Evolutionary conservation across 352 stramenopile species (phyloP).

Genomic region (Pythium periplocum): DNA sequence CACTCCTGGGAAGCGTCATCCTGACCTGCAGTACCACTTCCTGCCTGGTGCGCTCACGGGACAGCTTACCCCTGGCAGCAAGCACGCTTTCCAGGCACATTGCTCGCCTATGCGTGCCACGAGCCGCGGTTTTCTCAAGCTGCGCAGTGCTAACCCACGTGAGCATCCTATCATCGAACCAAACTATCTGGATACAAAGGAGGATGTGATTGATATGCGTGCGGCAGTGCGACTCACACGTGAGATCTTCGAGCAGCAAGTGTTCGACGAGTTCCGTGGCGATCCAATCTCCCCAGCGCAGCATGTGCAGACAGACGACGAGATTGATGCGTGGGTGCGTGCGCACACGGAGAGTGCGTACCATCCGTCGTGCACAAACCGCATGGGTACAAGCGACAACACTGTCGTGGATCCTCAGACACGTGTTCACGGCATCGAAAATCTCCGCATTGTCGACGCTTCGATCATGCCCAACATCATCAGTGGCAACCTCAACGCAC

Average conservation of each 20-base stretch:
- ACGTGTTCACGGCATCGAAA: conserved; percentile 82
- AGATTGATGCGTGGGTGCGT: conserved; percentile 85
- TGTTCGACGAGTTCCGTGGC: conserved; percentile 79
- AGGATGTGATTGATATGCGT: conserved; percentile 80
- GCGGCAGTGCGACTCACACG: conserved; percentile 70
- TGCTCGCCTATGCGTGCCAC: conserved; percentile 86
- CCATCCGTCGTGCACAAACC: conserved; percentile 88
- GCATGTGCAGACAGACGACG: conserved; percentile 48
- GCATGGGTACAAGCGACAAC: conserved; percentile 76
- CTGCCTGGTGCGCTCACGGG: conserved; percentile 77
- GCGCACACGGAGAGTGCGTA: conserved; percentile 84
- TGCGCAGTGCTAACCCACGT: conserved; percentile 70
- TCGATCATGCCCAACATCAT: conserved; percentile 94
- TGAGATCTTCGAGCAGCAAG: conserved; percentile 85
- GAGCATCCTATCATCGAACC: conserved; percentile 82
- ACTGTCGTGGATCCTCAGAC: conserved; percentile 89
- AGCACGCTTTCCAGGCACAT: conserved; percentile 84
- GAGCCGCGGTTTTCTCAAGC: conserved; percentile 75
- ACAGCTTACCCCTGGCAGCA: conserved; percentile 48
- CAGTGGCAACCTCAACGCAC: conserved; percentile 92
- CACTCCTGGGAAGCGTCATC: conserved; percentile 68
- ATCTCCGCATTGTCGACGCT: conserved; percentile 88
- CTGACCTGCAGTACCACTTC: conserved; percentile 89
- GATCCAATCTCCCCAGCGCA: conserved; percentile 71
- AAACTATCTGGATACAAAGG: conserved; percentile 82